phyloP scores from a whole-genome alignment of 192 early-diverging fungal species.

The Coemansia erecta region DNA sequence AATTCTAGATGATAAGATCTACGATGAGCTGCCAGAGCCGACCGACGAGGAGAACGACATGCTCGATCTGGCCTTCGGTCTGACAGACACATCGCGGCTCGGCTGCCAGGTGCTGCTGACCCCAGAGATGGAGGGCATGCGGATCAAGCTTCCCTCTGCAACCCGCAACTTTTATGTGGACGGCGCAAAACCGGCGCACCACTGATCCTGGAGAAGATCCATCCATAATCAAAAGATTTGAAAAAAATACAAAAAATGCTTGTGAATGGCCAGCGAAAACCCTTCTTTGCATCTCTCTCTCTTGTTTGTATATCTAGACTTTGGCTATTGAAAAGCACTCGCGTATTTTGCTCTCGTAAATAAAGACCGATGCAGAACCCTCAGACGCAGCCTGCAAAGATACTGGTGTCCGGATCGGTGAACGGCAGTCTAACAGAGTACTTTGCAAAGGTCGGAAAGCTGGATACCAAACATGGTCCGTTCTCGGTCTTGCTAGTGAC shows the following conservation, averaged over 20 bases:
- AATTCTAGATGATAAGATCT: slow-evolving; percentile 77
- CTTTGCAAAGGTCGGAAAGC: slow-evolving; percentile 70
- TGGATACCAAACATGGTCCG: slow-evolving; percentile 81
- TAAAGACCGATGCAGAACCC: background rate
- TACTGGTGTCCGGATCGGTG: slow-evolving; percentile 70
- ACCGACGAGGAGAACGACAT: slow-evolving; percentile 98
- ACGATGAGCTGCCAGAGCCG: slow-evolving; percentile 85
- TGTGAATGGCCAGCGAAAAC: no score
- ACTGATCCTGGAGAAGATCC: slow-evolving; percentile 12
- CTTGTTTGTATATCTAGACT: background rate
- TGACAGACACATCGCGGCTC: slow-evolving; percentile 93
- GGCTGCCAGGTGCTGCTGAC: slow-evolving; percentile 90
- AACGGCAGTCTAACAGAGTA: slow-evolving; percentile 67
- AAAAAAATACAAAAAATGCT: no score
- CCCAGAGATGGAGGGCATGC: slow-evolving; percentile 84
- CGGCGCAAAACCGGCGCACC: slow-evolving; percentile 57
- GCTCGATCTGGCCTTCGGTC: slow-evolving; percentile 94
- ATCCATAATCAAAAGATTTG: no score
- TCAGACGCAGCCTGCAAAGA: slow-evolving; percentile 15
- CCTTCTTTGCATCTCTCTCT: no score
- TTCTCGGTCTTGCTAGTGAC: slow-evolving; percentile 79
- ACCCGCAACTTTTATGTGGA: slow-evolving; percentile 88
- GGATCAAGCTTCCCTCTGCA: slow-evolving; percentile 82
- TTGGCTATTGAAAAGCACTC: no score
- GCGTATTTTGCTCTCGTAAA: no score